Conservation (phyloP, 805 yeast genomes). For the Barnettozyma wickerhamii region DNA sequence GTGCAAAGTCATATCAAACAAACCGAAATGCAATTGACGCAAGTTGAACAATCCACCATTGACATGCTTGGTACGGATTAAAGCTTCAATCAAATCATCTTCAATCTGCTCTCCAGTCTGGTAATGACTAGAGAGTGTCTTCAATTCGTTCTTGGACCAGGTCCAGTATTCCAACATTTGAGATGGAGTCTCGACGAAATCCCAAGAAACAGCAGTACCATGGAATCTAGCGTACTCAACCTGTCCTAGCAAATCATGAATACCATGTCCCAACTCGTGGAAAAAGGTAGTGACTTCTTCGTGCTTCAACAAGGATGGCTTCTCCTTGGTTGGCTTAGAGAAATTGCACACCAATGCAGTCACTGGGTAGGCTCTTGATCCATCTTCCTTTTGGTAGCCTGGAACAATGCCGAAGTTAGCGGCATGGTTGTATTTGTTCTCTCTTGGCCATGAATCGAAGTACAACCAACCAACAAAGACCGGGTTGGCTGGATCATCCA, state of each 20-base stretch:
- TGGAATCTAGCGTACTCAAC: slow-evolving; percentile 64
- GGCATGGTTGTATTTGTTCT: slow-evolving; percentile 85
- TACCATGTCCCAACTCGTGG: slow-evolving; percentile 90
- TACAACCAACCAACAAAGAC: slow-evolving; percentile 74
- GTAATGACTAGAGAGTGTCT: slow-evolving; percentile 61
- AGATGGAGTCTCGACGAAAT: slow-evolving; percentile 89
- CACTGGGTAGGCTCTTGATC: slow-evolving; percentile 55
- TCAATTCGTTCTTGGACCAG: slow-evolving; percentile 64
- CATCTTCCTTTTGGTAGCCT: slow-evolving; percentile 48
- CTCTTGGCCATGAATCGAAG: slow-evolving; percentile 81
- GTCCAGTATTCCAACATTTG: slow-evolving; percentile 89
- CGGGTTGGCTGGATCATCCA: slow-evolving; percentile 44
- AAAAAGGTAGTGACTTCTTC: slow-evolving; percentile 77
- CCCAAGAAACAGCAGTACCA: slow-evolving; percentile 75
- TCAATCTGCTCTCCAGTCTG: slow-evolving; percentile 50
- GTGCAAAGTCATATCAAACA: slow-evolving; percentile 73
- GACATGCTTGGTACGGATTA: slow-evolving; percentile 65
- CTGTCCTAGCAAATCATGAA: slow-evolving; percentile 69
- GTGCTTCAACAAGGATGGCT: slow-evolving; percentile 75
- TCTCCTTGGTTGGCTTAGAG: slow-evolving; percentile 63
- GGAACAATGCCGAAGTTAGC: slow-evolving; percentile 72
- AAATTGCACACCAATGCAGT: slow-evolving; percentile 83
- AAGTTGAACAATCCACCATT: slow-evolving; percentile 68
- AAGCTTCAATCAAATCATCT: slow-evolving; percentile 51
- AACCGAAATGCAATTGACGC: slow-evolving; percentile 75